phyloP scores from a whole-genome alignment of 257 asterid genomes.

The Eustoma russellianum region DNA sequence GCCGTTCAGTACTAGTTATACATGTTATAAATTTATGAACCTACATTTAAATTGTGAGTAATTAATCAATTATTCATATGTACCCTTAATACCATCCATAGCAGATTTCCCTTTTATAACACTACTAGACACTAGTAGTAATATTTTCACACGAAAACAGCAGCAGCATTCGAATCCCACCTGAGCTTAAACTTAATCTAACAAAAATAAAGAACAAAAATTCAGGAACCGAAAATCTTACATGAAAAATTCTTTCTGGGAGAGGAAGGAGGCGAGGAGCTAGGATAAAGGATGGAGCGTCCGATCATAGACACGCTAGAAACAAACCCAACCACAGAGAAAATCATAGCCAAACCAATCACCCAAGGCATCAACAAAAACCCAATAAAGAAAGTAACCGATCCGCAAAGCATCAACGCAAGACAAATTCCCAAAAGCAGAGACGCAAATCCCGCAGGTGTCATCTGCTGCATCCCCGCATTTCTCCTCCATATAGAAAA shows the following conservation, averaged over 20 bases:
- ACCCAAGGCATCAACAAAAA: conserved; percentile 97
- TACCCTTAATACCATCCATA: too few relatives aligned
- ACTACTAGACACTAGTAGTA: too few relatives aligned
- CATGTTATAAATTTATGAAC: too few relatives aligned
- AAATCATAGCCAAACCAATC: conserved; percentile 55
- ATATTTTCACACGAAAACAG: too few relatives aligned
- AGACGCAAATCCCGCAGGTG: conserved; percentile 77
- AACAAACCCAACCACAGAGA: conserved; percentile 64
- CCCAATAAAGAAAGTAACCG: conserved; percentile 81
- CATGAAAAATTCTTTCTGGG: conserved; percentile 48
- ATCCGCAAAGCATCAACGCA: conserved; percentile 78
- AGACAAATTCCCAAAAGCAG: conserved; percentile 64
- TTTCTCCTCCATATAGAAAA: conserved; percentile 8
- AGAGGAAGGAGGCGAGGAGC: conserved; percentile 28
- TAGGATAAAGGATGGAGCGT: conserved; percentile 42
- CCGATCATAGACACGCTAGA: conserved; percentile 79
- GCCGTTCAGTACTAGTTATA: too few relatives aligned
- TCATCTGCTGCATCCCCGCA: conserved; percentile 40
- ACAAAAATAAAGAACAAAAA: background rate
- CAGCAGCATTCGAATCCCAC: too few relatives aligned
- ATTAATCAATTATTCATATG: too few relatives aligned
- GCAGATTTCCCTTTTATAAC: too few relatives aligned
- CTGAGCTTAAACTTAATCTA: too few relatives aligned
- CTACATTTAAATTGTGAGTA: too few relatives aligned
- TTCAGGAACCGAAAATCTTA: conserved; percentile 21